Evolutionary conservation across 495 filamentous ascomycete genomes (phyloP).

Genomic region (Aspergillus olivimuriae): DNA sequence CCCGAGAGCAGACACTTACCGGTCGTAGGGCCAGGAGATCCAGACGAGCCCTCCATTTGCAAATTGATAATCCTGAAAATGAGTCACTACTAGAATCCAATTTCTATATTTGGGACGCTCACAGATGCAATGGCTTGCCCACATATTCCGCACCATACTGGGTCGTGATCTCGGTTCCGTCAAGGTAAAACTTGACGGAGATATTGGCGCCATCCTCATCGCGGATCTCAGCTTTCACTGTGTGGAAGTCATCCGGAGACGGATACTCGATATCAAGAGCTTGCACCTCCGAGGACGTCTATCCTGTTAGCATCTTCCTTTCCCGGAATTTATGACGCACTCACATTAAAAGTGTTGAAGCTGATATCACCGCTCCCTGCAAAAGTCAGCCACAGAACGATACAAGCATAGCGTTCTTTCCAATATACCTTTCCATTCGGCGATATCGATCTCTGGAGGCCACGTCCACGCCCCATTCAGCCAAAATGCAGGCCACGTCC

Average conservation of each 20-base stretch:
- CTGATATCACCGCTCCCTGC: constrained; percentile 49
- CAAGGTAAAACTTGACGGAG: constrained; percentile 47
- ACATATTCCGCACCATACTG: constrained; percentile 46
- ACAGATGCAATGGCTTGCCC: constrained; percentile 34
- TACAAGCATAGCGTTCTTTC: too few relatives aligned
- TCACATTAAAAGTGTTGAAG: constrained; percentile 54
- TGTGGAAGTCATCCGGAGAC: constrained; percentile 41
- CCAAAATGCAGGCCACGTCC: constrained; percentile 60
- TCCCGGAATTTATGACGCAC: too few relatives aligned
- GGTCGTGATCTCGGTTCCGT: constrained; percentile 41
- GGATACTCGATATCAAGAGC: constrained; percentile 45
- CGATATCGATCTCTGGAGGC: constrained; percentile 57
- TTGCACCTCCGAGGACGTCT: constrained; percentile 38
- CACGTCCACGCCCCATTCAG: constrained; percentile 47
- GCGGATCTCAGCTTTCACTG: constrained; percentile 42
- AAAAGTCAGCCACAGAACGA: too few relatives aligned
- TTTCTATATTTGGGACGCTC: background rate
- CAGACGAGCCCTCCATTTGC: constrained; percentile 26
- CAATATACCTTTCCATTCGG: constrained; percentile 53
- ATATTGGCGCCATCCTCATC: constrained; percentile 50
- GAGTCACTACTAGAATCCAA: background rate
- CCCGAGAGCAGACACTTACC: constrained; percentile 11
- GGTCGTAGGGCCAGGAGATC: constrained; percentile 17
- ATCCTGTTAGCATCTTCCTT: too few relatives aligned
- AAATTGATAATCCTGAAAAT: constrained; percentile 20